Base-by-base conservation (phyloP, 2,329 filamentous ascomycete species). In the Cladobotryum mycophilum region DNA sequence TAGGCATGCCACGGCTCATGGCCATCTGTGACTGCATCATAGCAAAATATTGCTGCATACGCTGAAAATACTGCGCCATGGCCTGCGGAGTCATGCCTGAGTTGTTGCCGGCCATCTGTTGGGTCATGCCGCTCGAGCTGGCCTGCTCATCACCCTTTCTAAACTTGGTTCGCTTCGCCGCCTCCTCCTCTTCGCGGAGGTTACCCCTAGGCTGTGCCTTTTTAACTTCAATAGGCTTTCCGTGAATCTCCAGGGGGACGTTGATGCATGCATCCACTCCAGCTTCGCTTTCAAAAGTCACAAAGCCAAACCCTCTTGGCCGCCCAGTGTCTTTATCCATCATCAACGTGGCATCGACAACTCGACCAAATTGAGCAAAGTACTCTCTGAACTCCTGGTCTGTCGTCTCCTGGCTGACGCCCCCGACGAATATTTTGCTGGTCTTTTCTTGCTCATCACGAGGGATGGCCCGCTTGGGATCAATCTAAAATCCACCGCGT, bases 271-370 rank as follows among this genome's bases (percentile, higher is more conserved):
- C 87, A 57, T 99, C 93, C 41, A 99, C 93, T 15, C 93, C 93
- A 14, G 89, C 85, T 63, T 99, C 93, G 58, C 86, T 95, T 70
- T 99, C 93, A 61, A 99, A 99, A 0, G 93, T 99, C 48, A 99
- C 93, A 67, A 99, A 99, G 13, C 93, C 93, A 63, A 99, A 99
- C 2, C 93, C 93, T 64, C 93, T 81, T 3, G 93, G 93, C 38
- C 93, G 83, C n/a, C 93, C 93, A 1, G 93, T 99, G 68, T 99
- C 93, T 71, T 99, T 99, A 68, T 99, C 93, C 84, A 99, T 99
- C 93, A 99, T 99, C 2, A 99, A 82, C 0, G 93, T 99, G 2
- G 93, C 93, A 70, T 99, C 93, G 37, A 99, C 86, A 17, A 99
- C 93, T 54, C 92, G 85, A 25, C 93, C 93, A 62, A 97, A 99